Evolutionary conservation across 139 green algal species (phyloP), one percentile per base, ranked within the genome.

Genomic region (Tetraselmis striata): DNA sequence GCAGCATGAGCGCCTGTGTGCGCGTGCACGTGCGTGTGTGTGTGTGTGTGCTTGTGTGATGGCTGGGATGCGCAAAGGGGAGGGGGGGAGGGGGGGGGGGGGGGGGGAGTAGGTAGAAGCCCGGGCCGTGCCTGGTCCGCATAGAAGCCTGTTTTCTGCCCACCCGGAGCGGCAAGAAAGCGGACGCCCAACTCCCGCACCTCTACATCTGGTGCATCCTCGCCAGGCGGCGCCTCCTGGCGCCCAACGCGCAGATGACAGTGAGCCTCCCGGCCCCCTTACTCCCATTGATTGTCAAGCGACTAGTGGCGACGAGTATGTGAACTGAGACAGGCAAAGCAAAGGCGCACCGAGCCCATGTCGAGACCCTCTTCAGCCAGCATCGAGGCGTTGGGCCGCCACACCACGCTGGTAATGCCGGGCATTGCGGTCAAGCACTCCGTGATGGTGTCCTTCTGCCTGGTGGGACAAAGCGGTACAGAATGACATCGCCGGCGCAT

Each of bases 141-240:
- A 82, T 95, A 96, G 78, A 95, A 95, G 0, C 92, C 89, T 2
- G 90, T 93, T 81, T 96, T 96, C 78, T 96, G 93, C 92, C 92
- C 5, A 76, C 11, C 29, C 0, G 88, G 86, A n/a, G 77, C 59
- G 0, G 87, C 85, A 1, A 84, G 11, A 26, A 89, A 92, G 23
- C 32, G 31, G 1, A 94, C 29, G 2, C 90, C 91, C 1, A 77
- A 76, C 84, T 96, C 93, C 22, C 59, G 1, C 11, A 94, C 89
- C 30, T 87, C 74, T 29, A 92, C 29, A 2, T 80, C 79, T 27
- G 28, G n/a, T n/a, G n/a, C n/a, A n/a, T n/a, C n/a, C n/a, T n/a
- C n/a, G n/a, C n/a, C n/a, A n/a, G n/a, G n/a, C n/a, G n/a, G n/a
- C n/a, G n/a, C n/a, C n/a, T n/a, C n/a, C n/a, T n/a, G n/a, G n/a